phyloP scores from a whole-genome alignment of 768 basidiomycete genomes.

The Pilatotrama ljubarskyi region DNA sequence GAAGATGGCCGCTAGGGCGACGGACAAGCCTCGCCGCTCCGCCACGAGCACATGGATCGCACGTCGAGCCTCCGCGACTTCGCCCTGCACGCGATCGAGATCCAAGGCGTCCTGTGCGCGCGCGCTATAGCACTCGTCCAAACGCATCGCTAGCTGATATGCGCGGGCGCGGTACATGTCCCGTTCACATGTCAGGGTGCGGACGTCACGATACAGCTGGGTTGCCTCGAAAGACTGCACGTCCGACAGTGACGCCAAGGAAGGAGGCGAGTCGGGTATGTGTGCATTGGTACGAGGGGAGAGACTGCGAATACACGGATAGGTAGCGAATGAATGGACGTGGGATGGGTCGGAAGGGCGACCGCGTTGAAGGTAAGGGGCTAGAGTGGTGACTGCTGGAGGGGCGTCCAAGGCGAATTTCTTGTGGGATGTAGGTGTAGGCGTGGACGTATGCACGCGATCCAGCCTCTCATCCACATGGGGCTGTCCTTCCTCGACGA shows the following conservation, averaged over 20 bases:
- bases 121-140: conserved; percentile 4
- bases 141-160: conserved; percentile 8
- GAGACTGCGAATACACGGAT: not conserved
- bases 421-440: not conserved
- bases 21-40: not conserved
- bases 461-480: not conserved
- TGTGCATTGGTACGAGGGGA: not conserved
- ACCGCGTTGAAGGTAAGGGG: not conserved
- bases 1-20: not conserved
- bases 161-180: conserved; percentile 15
- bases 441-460: not conserved
- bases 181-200: not conserved
- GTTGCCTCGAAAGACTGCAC: not conserved
- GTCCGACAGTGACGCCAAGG: not conserved
- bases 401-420: not conserved
- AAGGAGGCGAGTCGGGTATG: not conserved
- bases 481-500: not conserved
- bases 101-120: not conserved
- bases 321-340: too few relatives aligned
- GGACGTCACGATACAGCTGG: not conserved
- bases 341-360: not conserved
- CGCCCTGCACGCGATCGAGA: not conserved
- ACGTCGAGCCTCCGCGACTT: not conserved
- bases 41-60: not conserved
- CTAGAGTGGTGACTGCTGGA: not conserved